Percentiles rank a stretch among this genome's conserved stretches.
phyloP scores from a whole-genome alignment of 1,139 yeast genomes.

The Pichia sp. region DNA sequence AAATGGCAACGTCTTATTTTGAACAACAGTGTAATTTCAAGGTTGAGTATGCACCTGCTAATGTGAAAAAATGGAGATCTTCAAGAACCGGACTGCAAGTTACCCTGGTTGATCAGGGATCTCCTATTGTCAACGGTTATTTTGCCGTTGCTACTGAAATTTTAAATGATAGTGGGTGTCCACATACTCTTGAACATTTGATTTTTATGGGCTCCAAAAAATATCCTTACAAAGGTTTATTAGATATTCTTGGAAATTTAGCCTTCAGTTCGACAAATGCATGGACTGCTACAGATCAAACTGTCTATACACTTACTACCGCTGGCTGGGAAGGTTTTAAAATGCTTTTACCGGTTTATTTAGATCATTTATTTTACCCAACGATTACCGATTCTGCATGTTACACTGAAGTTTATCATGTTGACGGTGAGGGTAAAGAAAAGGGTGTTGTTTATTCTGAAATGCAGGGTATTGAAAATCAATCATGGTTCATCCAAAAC shows the following conservation, averaged over 20 bases:
- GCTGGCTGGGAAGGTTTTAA: constrained; percentile 98
- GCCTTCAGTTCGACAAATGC: constrained; percentile 90
- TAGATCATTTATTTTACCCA: constrained; percentile 83
- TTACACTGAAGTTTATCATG: constrained; percentile 89
- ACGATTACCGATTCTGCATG: constrained; percentile 88
- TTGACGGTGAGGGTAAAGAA: constrained; percentile 86
- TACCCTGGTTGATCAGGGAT: constrained; percentile 68
- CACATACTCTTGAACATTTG: constrained; percentile 93
- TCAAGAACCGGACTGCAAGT: constrained; percentile 76
- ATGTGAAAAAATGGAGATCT: constrained; percentile 68
- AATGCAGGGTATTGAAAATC: constrained; percentile 90
- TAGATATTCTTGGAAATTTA: constrained; percentile 81
- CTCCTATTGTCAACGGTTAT: constrained; percentile 88
- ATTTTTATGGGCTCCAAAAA: constrained; percentile 90
- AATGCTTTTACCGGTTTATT: constrained; percentile 74
- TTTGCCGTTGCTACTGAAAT: constrained; percentile 95
- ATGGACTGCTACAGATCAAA: constrained; percentile 95
- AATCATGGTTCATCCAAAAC: constrained; percentile 67
- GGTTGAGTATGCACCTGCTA: constrained; percentile 58
- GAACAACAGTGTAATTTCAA: constrained; percentile 45
- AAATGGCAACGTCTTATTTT: constrained; percentile 29
- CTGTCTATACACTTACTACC: constrained; percentile 83
- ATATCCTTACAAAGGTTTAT: constrained; percentile 85
- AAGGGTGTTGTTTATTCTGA: constrained; percentile 97
- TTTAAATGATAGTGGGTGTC: constrained; percentile 79